Conservation (phyloP, 2,329 filamentous ascomycete genomes). For the Tolypocladium sp. region DNA sequence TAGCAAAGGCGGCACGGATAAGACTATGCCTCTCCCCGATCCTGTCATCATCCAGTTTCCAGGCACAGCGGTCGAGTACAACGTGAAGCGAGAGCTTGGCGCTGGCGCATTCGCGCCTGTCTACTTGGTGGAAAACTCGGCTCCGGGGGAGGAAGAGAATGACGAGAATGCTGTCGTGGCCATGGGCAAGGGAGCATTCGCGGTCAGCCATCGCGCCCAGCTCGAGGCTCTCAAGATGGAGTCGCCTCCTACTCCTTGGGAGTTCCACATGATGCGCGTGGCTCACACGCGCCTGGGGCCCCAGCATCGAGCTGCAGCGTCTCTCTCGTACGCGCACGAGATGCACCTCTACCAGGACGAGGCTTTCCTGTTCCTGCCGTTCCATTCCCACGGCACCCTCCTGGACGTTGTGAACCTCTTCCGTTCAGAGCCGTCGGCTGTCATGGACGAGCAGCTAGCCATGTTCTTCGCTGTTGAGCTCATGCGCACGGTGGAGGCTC, state of each 20-base stretch:
- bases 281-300: slow-evolving; percentile 68
- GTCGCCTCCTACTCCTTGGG: slow-evolving; percentile 79
- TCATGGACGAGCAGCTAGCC: slow-evolving; percentile 82
- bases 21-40: slow-evolving; percentile 45
- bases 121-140: slow-evolving; percentile 76
- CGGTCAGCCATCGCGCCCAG: slow-evolving; percentile 42
- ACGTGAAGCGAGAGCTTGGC: slow-evolving; percentile 75
- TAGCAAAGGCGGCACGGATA: slow-evolving; percentile 50
- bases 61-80: slow-evolving; percentile 58
- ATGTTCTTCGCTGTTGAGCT: slow-evolving; percentile 97
- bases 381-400: slow-evolving; percentile 79
- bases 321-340: slow-evolving; percentile 76
- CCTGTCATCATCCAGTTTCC: slow-evolving; percentile 61
- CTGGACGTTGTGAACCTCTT: slow-evolving; percentile 91
- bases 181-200: slow-evolving; percentile 55
- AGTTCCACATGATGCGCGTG: slow-evolving; percentile 90
- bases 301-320: slow-evolving; percentile 61
- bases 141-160: slow-evolving; percentile 34
- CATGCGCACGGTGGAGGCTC: slow-evolving; percentile 76
- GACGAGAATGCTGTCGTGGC: slow-evolving; percentile 35
- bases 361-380: slow-evolving; percentile 81
- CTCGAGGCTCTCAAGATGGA: slow-evolving; percentile 95
- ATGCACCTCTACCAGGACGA: slow-evolving; percentile 89
- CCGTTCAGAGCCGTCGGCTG: slow-evolving; percentile 58
- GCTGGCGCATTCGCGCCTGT: slow-evolving; percentile 93